Evolutionary conservation across 164 flowering plant genomes (phyloP).

Genomic region (Chimonanthus praecox): DNA sequence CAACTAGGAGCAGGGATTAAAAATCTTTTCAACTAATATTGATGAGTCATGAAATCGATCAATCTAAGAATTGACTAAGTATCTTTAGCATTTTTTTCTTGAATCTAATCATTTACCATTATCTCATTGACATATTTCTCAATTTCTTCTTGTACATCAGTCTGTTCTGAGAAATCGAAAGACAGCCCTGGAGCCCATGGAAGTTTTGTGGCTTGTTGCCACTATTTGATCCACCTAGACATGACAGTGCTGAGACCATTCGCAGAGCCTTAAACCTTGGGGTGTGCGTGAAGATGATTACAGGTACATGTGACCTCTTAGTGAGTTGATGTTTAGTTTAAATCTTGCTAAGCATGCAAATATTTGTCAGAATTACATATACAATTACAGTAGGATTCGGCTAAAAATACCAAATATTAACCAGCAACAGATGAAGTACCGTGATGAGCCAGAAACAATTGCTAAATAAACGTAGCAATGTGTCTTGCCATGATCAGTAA

Average conservation of each 20-base stretch:
- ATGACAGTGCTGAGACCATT: constrained; percentile 91
- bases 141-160: constrained; percentile 28
- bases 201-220: constrained; percentile 75
- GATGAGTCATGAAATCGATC: background rate
- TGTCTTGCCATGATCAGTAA: no score
- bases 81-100: background rate
- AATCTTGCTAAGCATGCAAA: background rate
- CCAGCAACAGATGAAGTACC: background rate
- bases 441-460: no score
- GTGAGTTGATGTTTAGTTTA: background rate
- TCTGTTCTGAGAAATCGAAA: constrained; percentile 61
- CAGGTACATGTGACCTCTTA: constrained; percentile 40
- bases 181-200: constrained; percentile 90
- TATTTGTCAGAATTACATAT: background rate
- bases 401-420: background rate
- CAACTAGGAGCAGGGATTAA: background rate
- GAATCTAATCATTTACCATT: constrained; percentile 3
- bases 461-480: no score
- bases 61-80: background rate
- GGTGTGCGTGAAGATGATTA: constrained; percentile 89
- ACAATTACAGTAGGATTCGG: background rate
- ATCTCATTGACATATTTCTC: background rate
- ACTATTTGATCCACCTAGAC: constrained; percentile 90
- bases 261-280: constrained; percentile 86
- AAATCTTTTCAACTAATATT: background rate